Base-by-base conservation (phyloP, 768 basidiomycete species). In the Pleurotus citrinopileatus region DNA sequence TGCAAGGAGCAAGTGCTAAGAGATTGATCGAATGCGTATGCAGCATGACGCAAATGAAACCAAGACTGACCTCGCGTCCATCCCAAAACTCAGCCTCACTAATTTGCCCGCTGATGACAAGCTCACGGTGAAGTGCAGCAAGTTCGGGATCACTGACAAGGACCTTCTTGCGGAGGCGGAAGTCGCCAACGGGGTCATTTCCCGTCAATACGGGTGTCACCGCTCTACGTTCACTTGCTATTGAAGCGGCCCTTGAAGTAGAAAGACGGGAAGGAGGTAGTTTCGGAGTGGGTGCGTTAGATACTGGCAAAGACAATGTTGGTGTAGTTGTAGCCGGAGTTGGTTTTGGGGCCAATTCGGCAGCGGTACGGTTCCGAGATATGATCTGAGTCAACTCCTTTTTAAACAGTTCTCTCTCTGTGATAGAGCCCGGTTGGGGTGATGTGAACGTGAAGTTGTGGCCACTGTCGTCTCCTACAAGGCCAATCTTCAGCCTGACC, bases 1-100 rank as follows among this genome's bases (percentile, higher is more conserved):
- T 12, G 89, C 85, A 38, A 87, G 74, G 8, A 94, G 71, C 9
- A 94, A 78, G 57, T 91, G 84, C 91, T 93, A 62, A 62, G 28
- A 22, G 40, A 59, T 28, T 51, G 55, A 19, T 59, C 52, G 46
- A 29, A 64, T 17, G 3, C 26, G 60, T 53, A 46, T 59, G 52
- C 54, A 56, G 63, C 47, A 42, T 42, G 32, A 29, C 45, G 42
- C 44, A 53, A 56, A 44, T 52, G 53, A 53, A 56, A 58, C 42
- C 43, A 19, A 57, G 42, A 62, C 65, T 51, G 65, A 97, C 93
- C 81, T 97, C 90, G 64, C 97, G 79, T 27, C 94, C 93, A 57
- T 94, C 94, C 97, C 97, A 98, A 67, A 98, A 99, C 60, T 99
- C 97, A 0, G 83, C 81, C 68, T 98, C 95, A 1, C 87, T 88